Percentiles rank a stretch among this genome's conserved stretches.
These are phyloP conservation scores for Saturnispora mendoncae DNA, from an alignment of 805 yeast species.

Conservation along the genomic window DNA sequence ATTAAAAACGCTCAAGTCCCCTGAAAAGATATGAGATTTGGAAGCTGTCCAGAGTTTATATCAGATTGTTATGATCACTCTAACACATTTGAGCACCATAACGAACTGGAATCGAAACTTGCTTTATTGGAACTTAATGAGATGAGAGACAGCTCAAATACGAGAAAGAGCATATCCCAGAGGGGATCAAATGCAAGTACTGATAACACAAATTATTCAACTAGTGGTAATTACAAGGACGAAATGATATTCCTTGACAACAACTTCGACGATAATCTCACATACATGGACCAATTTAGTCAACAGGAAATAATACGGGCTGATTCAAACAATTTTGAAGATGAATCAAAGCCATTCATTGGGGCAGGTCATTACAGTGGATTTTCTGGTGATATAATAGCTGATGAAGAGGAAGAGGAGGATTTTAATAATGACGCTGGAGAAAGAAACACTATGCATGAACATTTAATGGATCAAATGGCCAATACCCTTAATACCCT, in stretches of 20 bases:
- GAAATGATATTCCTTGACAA: no score
- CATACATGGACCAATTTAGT: constrained; percentile 3
- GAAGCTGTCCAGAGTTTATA: constrained; percentile 11
- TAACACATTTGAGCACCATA: not conserved
- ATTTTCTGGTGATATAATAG: constrained; percentile 4
- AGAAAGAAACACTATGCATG: not conserved
- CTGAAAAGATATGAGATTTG: constrained; percentile 6
- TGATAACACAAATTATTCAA: constrained; percentile 1
- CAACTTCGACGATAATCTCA: no score
- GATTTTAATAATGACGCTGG: not conserved
- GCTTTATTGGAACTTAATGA: not conserved
- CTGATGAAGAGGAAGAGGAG: not conserved
- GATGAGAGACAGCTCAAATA: not conserved
- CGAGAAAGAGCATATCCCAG: constrained; percentile 1
- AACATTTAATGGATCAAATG: constrained; percentile 5
- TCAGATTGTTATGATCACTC: constrained; percentile 7
- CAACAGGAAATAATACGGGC: not conserved
- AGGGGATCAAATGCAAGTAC: constrained; percentile 7
- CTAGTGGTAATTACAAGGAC: not conserved
- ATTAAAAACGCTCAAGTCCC: no score
- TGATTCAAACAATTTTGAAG: not conserved
- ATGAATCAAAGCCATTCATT: not conserved
- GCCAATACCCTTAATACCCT: constrained; percentile 10
- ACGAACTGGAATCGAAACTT: not conserved
- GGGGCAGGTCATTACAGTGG: constrained; percentile 9